phyloP scores from a whole-genome alignment of 768 basidiomycete species.

The Strobilomyces echinocephalus region DNA sequence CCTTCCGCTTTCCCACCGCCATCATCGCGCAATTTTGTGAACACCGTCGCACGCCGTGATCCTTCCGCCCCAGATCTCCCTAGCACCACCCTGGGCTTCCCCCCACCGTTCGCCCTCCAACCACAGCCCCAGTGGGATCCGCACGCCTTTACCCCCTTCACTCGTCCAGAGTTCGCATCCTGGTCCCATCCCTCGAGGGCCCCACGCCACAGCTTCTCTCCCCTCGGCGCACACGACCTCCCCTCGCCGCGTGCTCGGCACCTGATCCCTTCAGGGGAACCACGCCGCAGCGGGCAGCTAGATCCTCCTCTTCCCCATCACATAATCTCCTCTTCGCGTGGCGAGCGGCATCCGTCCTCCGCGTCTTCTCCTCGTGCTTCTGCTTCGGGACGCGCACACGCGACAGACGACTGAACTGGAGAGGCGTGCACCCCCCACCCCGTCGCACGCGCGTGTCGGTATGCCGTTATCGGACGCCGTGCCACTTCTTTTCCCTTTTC shows the following conservation, averaged over 20 bases:
- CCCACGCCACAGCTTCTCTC: slow-evolving; percentile 20
- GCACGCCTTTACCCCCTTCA: slow-evolving; percentile 34
- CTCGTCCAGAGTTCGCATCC: slow-evolving; percentile 34
- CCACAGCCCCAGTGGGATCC: slow-evolving; percentile 65
- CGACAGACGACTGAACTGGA: slow-evolving; percentile 17
- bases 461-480: slow-evolving; percentile 14
- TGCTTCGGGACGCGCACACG: slow-evolving; percentile 9
- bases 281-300: neutral
- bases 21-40: slow-evolving; percentile 11
- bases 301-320: slow-evolving; percentile 18
- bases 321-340: slow-evolving; percentile 17
- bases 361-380: slow-evolving; percentile 13
- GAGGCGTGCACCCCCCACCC: slow-evolving; percentile 14
- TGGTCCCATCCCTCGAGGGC: slow-evolving; percentile 32
- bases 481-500: neutral
- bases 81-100: slow-evolving; percentile 23
- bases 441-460: slow-evolving; percentile 2
- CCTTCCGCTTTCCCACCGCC: slow-evolving; percentile 26
- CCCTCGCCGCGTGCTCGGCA: slow-evolving; percentile 9
- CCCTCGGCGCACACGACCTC: slow-evolving; percentile 9
- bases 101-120: slow-evolving; percentile 62
- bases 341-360: slow-evolving; percentile 12
- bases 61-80: slow-evolving; percentile 13
- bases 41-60: slow-evolving; percentile 15
- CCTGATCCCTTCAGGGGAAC: slow-evolving; percentile 14